A percentile compares a stretch with the other conserved stretches of the same genome.
Conservation (phyloP, 2,329 filamentous ascomycete species). For the Calonectria pseudoturangicola region DNA sequence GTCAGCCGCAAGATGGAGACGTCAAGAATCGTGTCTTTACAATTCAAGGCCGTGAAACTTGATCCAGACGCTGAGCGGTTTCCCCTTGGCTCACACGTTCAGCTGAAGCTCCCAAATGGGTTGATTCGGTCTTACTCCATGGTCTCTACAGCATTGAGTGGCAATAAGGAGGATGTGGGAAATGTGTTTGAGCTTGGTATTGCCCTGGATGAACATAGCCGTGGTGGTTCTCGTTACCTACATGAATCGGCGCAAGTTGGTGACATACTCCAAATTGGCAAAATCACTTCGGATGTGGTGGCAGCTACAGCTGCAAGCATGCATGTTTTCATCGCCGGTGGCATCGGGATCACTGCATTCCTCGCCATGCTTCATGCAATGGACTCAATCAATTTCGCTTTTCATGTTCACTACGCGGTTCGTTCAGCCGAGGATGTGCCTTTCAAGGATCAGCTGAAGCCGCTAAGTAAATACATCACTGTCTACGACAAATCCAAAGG, state of each 20-base stretch:
- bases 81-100: constrained; percentile 71
- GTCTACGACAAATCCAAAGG: constrained; percentile 73
- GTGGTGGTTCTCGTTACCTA: constrained; percentile 77
- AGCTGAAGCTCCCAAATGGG: constrained; percentile 73
- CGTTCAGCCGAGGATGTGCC: constrained; percentile 71
- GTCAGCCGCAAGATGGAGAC: constrained; percentile 72
- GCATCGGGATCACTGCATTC: constrained; percentile 81
- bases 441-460: constrained; percentile 69
- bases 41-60: constrained; percentile 67
- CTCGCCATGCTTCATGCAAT: constrained; percentile 67
- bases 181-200: constrained; percentile 75
- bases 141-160: constrained; percentile 59
- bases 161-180: constrained; percentile 55
- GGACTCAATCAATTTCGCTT: constrained; percentile 67
- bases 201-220: constrained; percentile 71
- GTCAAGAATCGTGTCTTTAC: constrained; percentile 68
- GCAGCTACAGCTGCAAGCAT: constrained; percentile 68
- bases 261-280: constrained; percentile 70
- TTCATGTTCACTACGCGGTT: constrained; percentile 76
- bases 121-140: constrained; percentile 77
- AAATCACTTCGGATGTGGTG: constrained; percentile 70
- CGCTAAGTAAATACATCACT: constrained; percentile 63
- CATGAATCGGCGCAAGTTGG: constrained; percentile 69
- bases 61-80: constrained; percentile 60
- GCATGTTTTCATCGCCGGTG: constrained; percentile 78